Percentiles rank a stretch among this genome's conserved stretches.
phyloP scores from a whole-genome alignment of 192 early-diverging fungal genomes.

The Jimgerdemannia lactiflua region DNA sequence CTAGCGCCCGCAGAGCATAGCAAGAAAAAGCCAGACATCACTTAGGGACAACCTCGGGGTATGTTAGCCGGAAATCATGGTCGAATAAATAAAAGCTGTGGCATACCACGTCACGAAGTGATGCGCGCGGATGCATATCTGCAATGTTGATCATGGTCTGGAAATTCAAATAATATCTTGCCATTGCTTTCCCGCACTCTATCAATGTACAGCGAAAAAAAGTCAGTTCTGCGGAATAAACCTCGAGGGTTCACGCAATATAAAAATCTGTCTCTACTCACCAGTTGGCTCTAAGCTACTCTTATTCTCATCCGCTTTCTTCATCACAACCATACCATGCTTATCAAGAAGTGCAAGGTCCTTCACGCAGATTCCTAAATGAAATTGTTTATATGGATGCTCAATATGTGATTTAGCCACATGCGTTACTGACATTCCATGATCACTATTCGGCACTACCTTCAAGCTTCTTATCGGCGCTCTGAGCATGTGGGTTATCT shows the following conservation, averaged over 20 bases:
- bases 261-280: neutral
- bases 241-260: too few relatives aligned
- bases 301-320: slow-evolving; percentile 6
- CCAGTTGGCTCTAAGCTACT: neutral
- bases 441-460: slow-evolving; percentile 3
- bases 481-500: neutral
- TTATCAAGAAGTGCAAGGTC: slow-evolving; percentile 17
- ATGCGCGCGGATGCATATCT: neutral
- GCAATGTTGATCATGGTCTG: slow-evolving; percentile 22
- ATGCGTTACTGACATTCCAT: neutral
- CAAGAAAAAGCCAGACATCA: slow-evolving; percentile 2
- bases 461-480: slow-evolving; percentile 11
- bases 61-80: too few relatives aligned
- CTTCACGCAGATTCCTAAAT: slow-evolving; percentile 26
- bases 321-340: slow-evolving; percentile 13
- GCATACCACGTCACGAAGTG: slow-evolving; percentile 22
- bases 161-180: slow-evolving; percentile 30
- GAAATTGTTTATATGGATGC: too few relatives aligned
- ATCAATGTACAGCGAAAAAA: too few relatives aligned
- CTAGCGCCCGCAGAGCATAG: too few relatives aligned
- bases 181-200: slow-evolving; percentile 35
- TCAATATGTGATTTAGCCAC: too few relatives aligned
- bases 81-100: too few relatives aligned
- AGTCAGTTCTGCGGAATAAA: too few relatives aligned
- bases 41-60: too few relatives aligned